Percentiles rank a stretch among this genome's conserved stretches.
These are phyloP conservation scores for Boletus pseudopeckii DNA, from an alignment of 768 basidiomycete species.

Conservation along the genomic window DNA sequence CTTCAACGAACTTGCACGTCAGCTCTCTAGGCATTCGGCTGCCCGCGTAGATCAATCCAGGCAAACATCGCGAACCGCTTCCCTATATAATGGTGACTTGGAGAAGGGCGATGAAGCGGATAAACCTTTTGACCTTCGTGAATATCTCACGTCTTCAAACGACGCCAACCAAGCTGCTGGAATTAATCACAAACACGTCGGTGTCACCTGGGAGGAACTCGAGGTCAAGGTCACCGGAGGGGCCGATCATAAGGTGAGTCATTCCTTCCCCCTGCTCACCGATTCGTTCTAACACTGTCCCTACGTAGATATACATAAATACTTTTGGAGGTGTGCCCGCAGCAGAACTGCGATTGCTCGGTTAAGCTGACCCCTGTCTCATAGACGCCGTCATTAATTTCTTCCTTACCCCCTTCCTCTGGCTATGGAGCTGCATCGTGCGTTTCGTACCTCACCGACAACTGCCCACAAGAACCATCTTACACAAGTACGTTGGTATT, in stretches of 20 bases:
- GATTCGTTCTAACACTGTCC: not conserved
- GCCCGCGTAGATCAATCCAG: slow-evolving; percentile 9
- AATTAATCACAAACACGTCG: slow-evolving; percentile 71
- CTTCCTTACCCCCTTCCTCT: slow-evolving; percentile 49
- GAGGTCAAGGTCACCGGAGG: slow-evolving; percentile 60
- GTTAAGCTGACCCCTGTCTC: not conserved
- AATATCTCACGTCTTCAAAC: slow-evolving; percentile 64
- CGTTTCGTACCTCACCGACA: slow-evolving; percentile 38
- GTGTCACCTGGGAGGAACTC: slow-evolving; percentile 70
- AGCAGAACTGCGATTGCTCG: not conserved
- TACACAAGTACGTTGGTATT: slow-evolving; percentile 48
- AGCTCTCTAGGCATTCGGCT: slow-evolving; percentile 19
- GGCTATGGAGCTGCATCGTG: slow-evolving; percentile 42
- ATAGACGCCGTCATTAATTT: slow-evolving; percentile 53
- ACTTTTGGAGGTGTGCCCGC: slow-evolving; percentile 55
- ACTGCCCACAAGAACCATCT: slow-evolving; percentile 47
- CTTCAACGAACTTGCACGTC: slow-evolving; percentile 53
- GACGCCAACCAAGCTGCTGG: slow-evolving; percentile 63
- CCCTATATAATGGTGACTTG: slow-evolving; percentile 32
- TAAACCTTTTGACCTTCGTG: slow-evolving; percentile 57
- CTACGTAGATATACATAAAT: slow-evolving; percentile 44
- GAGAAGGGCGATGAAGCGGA: slow-evolving; percentile 38
- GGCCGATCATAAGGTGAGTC: slow-evolving; percentile 50
- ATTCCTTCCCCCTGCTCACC: not conserved
- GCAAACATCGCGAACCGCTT: slow-evolving; percentile 21